Percentiles rank a stretch among this genome's conserved stretches.
These are phyloP conservation scores for Cutaneotrichosporon sp. DNA, from an alignment of 1,284 basidiomycete genomes.

Conservation along the genomic window DNA sequence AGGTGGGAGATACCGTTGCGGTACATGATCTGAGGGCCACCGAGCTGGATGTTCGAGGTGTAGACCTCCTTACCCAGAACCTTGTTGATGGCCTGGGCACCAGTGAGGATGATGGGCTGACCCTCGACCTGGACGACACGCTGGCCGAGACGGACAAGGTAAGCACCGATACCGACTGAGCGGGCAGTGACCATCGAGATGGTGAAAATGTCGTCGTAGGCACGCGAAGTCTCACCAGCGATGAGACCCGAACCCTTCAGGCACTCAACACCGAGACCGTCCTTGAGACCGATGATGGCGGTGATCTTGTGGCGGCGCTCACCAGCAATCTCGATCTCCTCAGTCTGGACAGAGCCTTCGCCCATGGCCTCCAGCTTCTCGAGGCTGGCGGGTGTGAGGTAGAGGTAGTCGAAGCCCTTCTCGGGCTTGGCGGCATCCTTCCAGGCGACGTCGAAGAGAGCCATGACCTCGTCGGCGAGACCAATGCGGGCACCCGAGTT, in stretches of 20 bases:
- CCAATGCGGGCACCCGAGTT: constrained; percentile 98
- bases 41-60: constrained; percentile 97
- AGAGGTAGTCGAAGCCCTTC: constrained; percentile 96
- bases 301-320: constrained; percentile 90
- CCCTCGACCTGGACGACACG: constrained; percentile 98
- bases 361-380: constrained; percentile 80
- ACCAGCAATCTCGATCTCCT: constrained; percentile 80
- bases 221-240: constrained; percentile 96
- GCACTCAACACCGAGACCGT: constrained; percentile 97
- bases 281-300: constrained; percentile 92
- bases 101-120: constrained; percentile 98
- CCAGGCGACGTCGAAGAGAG: constrained; percentile 91
- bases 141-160: constrained; percentile 96
- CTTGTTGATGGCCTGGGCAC: constrained; percentile 96
- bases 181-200: constrained; percentile 98
- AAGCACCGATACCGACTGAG: constrained; percentile 98
- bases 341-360: constrained; percentile 72
- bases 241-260: constrained; percentile 96
- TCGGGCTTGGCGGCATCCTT: constrained; percentile 75
- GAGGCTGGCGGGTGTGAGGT: constrained; percentile 82
- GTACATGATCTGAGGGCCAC: constrained; percentile 99
- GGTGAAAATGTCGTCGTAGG: constrained; percentile 99
- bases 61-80: constrained; percentile 98
- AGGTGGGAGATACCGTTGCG: constrained; percentile 99
- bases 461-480: constrained; percentile 86